Base-by-base conservation (phyloP, 768 basidiomycete genomes). In the Tylopilus felleus region DNA sequence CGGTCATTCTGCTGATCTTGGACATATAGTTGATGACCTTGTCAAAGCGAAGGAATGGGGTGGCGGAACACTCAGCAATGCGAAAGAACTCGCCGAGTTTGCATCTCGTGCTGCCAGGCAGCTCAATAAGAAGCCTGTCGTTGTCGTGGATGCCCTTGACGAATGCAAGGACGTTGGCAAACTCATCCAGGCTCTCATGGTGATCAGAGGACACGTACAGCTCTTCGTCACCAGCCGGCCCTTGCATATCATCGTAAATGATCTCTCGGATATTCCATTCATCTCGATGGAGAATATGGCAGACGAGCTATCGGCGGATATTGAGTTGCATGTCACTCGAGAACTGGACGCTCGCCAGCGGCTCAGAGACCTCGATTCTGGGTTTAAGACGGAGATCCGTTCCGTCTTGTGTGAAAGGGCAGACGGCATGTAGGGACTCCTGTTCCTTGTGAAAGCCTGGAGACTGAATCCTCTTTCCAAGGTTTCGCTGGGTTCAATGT, bases 111-210 rank as follows among this genome's bases (percentile, higher is more conserved):
- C 3, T 1, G 36, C 53, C 1, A 8, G 16, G 8, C 16, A 39
- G 1, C 22, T 1, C 10, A 8, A 0, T 16, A 43, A 28, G 23
- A 35, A 28, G 19, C 52, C 50, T 25, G 2, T 46, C 22, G 36
- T 55, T 4, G 6, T 55, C 2, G 49, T 55, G 3, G 53, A 55
- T 52, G 54, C 49, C 6, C 54, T 55, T 13, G 53, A 55, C 12
- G 54, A 55, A 28, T 55, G 50, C 29, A 33, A 41, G 4, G 44
- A 55, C 12, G 13, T 46, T 19, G 27, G 8, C 7, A n/a, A 16
- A 1, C 50, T 55, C 0, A 14, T 55, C 5, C 35, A 40, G 42
- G 41, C 48, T 39, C 54, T 55, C 21, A 40, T 27, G 21, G 22
- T 19, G n/a, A 16, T 51, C 43, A 55, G 12, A 5, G 10, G n/a